These are phyloP conservation scores for Blastobotrys petasosporus DNA, from an alignment of 1,139 yeast genomes.

Conservation along the genomic window DNA sequence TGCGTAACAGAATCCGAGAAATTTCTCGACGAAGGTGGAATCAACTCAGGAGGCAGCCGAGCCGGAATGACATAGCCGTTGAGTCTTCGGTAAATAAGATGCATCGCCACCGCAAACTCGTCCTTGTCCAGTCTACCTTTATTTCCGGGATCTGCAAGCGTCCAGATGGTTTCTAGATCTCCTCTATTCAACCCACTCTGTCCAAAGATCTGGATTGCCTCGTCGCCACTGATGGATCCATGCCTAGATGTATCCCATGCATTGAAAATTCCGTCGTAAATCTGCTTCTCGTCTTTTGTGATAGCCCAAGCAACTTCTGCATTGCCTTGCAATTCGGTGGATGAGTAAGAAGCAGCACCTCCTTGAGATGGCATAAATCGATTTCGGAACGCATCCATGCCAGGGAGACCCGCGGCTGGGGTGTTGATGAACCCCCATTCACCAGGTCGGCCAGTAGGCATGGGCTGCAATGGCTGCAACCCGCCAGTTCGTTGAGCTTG, in stretches of 20 bases:
- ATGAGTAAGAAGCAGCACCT: slow-evolving; percentile 35
- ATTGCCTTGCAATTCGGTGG: slow-evolving; percentile 30
- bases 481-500: slow-evolving; percentile 26
- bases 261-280: slow-evolving; percentile 79
- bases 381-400: slow-evolving; percentile 65
- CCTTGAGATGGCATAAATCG: slow-evolving; percentile 67
- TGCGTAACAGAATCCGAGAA: slow-evolving; percentile 42
- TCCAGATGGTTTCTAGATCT: slow-evolving; percentile 90
- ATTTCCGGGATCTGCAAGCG: slow-evolving; percentile 84
- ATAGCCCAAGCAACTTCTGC: slow-evolving; percentile 58
- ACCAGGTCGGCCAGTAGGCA: slow-evolving; percentile 66
- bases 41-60: slow-evolving; percentile 47
- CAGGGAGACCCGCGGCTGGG: slow-evolving; percentile 72
- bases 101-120: slow-evolving; percentile 94
- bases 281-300: slow-evolving; percentile 75
- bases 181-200: slow-evolving; percentile 83
- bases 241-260: slow-evolving; percentile 73
- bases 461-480: slow-evolving; percentile 33
- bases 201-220: slow-evolving; percentile 80
- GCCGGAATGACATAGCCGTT: slow-evolving; percentile 77
- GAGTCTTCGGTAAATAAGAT: slow-evolving; percentile 76
- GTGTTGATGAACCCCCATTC: slow-evolving; percentile 76
- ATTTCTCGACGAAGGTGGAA: slow-evolving; percentile 76
- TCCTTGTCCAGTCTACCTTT: slow-evolving; percentile 73
- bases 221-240: slow-evolving; percentile 73